phyloP scores from a whole-genome alignment of 345 rosid genomes.

The Salix dunnii region DNA sequence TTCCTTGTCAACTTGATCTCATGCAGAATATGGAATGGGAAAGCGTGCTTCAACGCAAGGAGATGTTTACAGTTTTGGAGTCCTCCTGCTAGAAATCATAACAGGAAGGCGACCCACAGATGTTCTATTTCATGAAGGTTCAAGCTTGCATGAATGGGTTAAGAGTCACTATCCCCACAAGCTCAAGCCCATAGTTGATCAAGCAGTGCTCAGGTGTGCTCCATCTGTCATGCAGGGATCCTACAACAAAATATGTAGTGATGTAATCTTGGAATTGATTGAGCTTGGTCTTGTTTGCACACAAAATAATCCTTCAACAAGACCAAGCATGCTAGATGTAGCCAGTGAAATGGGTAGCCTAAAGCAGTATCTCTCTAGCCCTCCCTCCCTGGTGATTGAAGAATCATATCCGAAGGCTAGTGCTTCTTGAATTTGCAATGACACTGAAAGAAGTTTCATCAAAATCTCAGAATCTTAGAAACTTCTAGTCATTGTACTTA shows the following conservation, averaged over 20 bases:
- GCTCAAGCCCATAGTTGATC: conserved; percentile 54
- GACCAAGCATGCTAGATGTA: conserved; percentile 84
- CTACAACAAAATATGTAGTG: conserved; percentile 42
- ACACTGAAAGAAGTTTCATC: not conserved
- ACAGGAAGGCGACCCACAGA: conserved; percentile 73
- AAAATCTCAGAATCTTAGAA: not conserved
- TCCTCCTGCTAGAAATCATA: conserved; percentile 68
- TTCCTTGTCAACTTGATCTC: not conserved
- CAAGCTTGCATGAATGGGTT: conserved; percentile 72
- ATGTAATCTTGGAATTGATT: conserved; percentile 64
- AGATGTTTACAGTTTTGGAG: conserved; percentile 87
- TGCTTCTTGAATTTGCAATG: conserved; percentile 9
- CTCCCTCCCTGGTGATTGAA: conserved; percentile 30
- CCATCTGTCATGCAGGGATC: conserved; percentile 31
- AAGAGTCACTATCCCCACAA: conserved; percentile 66
- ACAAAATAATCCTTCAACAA: conserved; percentile 60
- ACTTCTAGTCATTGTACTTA: conserved; percentile 12
- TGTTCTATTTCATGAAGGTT: conserved; percentile 49
- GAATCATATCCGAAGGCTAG: conserved; percentile 26
- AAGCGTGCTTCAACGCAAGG: conserved; percentile 72
- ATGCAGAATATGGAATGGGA: conserved; percentile 81
- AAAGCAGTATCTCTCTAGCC: conserved; percentile 57
- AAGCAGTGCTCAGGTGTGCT: conserved; percentile 46
- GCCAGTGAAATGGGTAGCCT: conserved; percentile 68
- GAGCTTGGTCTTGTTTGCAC: conserved; percentile 86